Evolutionary conservation across 352 stramenopile genomes (phyloP), one percentile per base, ranked within the genome.

Genomic region (Phytophthora hybrid): DNA sequence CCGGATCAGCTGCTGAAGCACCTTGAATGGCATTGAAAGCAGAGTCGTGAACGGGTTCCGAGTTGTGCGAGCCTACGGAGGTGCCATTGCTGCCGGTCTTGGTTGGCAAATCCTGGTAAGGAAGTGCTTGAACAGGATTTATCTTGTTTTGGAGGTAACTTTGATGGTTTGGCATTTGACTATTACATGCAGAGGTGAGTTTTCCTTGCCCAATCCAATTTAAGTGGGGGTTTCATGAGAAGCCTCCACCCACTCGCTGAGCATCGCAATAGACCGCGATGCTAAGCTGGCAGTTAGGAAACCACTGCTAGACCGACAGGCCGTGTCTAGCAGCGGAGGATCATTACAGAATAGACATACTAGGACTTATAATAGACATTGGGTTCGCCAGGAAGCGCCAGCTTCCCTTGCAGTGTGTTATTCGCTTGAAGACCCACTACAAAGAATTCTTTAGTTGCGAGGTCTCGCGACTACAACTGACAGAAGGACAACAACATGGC

Each of bases 351-450:
- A 32, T 46, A 18, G 29, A 64, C 41, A 31, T 18, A 18, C 26
- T 56, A 56, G 7, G 58, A 64, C 14, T 55, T 26, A 55, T 26
- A 56, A 63, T 55, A 64, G 18, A 56, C 3, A 58, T 57, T 49
- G 44, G 49, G 29, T 44, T 44, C 37, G 5, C 37, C 37, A 44
- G 37, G 37, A 44, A 44, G 37, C 9, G 9, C 37, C 37, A 44
- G 37, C 37, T 44, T 44, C 37, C 37, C 37, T 16, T 5, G 37
- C 37, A 44, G 9, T 44, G 37, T 44, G 37, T 44, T 44, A 16
- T 44, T 44, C 13, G 37, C 37, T 44, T 31, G 4, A 16, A 44
- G 37, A 16, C 37, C 37, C 9, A 44, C 37, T 44, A 44, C 37
- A 44, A 26, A 26, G 23, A 26, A 26, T 26, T 26, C 23, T 26